A percentile compares a stretch with the other conserved stretches of the same genome.
phyloP scores from a whole-genome alignment of 306 rosid genomes.

The Sicyos edulis region DNA sequence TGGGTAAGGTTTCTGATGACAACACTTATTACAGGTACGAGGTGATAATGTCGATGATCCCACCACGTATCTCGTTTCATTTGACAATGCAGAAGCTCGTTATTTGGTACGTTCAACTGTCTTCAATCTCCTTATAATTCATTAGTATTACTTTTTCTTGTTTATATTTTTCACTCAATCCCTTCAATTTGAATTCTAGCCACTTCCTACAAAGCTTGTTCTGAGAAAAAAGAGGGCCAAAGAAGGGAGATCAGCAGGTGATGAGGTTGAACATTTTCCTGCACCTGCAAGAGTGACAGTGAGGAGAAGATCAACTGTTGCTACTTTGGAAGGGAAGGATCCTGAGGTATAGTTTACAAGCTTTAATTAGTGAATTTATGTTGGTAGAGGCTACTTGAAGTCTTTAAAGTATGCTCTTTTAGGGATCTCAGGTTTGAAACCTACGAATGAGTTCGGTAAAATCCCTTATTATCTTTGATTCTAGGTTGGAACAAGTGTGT shows the following conservation, averaged over 20 bases:
- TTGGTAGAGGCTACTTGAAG: too few species aligned
- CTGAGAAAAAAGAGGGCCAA: slow-evolving; percentile 84
- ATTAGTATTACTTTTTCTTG: background rate
- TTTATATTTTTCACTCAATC: background rate
- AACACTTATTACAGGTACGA: slow-evolving; percentile 47
- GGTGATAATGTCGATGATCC: slow-evolving; percentile 82
- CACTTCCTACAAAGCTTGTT: slow-evolving; percentile 87
- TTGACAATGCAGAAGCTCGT: slow-evolving; percentile 79
- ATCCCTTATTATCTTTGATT: too few species aligned
- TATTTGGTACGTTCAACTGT: slow-evolving; percentile 50
- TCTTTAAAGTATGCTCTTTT: too few species aligned
- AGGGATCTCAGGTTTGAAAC: too few species aligned
- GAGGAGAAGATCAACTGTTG: slow-evolving; percentile 61
- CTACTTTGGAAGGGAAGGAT: slow-evolving; percentile 69
- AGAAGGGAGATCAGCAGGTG: slow-evolving; percentile 68
- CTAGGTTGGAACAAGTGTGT: too few species aligned
- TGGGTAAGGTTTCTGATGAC: slow-evolving; percentile 17
- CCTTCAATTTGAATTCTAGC: slow-evolving; percentile 44
- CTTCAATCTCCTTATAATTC: background rate
- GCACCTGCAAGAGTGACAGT: slow-evolving; percentile 73
- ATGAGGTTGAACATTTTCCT: slow-evolving; percentile 84
- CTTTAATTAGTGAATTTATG: background rate
- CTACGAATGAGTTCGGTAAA: too few species aligned
- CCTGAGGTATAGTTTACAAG: slow-evolving; percentile 46
- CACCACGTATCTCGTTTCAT: slow-evolving; percentile 70